Evolutionary conservation across 2,329 filamentous ascomycete genomes (phyloP), one percentile per base, ranked within the genome.

Genomic region (Cytospora leucostoma): DNA sequence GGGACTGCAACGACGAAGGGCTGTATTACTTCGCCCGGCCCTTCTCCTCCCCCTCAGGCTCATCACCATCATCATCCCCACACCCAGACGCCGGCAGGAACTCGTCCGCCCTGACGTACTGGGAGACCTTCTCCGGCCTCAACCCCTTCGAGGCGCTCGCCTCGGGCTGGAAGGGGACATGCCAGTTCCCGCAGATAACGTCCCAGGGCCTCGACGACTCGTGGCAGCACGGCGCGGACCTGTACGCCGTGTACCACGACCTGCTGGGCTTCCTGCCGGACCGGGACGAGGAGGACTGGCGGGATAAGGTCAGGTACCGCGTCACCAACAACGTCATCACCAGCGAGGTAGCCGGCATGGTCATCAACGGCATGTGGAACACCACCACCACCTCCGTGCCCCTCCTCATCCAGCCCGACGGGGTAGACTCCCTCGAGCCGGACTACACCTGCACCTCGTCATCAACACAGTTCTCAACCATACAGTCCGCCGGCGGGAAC

Each of bases 281-380:
- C 7, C 75, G 77, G 4, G 74, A 80, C 44, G 66, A 70, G 21
- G 70, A 74, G 13, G 72, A 80, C 34, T 80, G 78, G 77, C 67
- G 69, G 5, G 67, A 69, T 10, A 78, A 78, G 17, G 80, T 91
- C 38, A 75, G 74, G 56, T 94, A 88, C 74, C 83, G 91, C 59
- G 90, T 94, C 12, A 93, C 91, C 0, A 91, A 91, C 73, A 95
- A 95, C 74, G 81, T 87, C 57, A 94, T 96, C 71, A 95, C 92
- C 2, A 89, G 85, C 70, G 89, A 95, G 74, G 91, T 94, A 17
- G 90, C 89, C 12, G 84, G 88, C 62, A 91, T 92, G 84, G 74
- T 94, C 7, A 81, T 92, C 61, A 78, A 82, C 62, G 91, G 88
- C 63, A 92, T 92, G 87, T 90, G 85, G 75, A 76, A 76, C 0